These are phyloP conservation scores for Przewalskia tangutica DNA, from an alignment of 257 asterid genomes.

Conservation along the genomic window DNA sequence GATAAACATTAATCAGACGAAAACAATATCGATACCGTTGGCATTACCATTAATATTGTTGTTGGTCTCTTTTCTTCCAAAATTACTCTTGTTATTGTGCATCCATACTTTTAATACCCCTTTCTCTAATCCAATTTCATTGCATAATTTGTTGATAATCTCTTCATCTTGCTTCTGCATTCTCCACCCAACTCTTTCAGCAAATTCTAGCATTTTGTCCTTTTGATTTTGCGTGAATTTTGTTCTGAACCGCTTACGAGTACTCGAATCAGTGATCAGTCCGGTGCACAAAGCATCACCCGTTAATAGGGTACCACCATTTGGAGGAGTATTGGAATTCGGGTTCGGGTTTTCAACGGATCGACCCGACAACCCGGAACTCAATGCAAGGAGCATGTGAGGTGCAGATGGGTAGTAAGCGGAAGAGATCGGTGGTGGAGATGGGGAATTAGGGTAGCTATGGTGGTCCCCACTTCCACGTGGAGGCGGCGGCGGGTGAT, in stretches of 20 bases:
- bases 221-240: slow-evolving; percentile 27
- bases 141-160: slow-evolving; percentile 13
- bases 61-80: slow-evolving; percentile 5
- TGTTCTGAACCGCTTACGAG: slow-evolving; percentile 16
- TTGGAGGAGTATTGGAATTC: background rate
- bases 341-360: background rate
- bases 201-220: slow-evolving; percentile 23
- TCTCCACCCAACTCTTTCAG: slow-evolving; percentile 26
- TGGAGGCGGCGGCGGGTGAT: slow-evolving; percentile 15
- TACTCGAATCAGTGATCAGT: background rate
- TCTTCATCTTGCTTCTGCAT: slow-evolving; percentile 27
- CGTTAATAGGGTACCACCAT: too few species aligned
- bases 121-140: slow-evolving; percentile 17
- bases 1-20: background rate
- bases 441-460: slow-evolving; percentile 29
- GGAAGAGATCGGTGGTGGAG: slow-evolving; percentile 27
- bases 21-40: slow-evolving; percentile 7
- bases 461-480: slow-evolving; percentile 5
- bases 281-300: too few species aligned
- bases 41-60: background rate
- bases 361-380: slow-evolving; percentile 17
- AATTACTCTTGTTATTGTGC: slow-evolving; percentile 28
- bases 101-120: slow-evolving; percentile 33
- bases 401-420: slow-evolving; percentile 42
- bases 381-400: slow-evolving; percentile 44